Base-by-base conservation (phyloP, 192 early-diverging fungal species). In the Backusella tarrabulga region DNA sequence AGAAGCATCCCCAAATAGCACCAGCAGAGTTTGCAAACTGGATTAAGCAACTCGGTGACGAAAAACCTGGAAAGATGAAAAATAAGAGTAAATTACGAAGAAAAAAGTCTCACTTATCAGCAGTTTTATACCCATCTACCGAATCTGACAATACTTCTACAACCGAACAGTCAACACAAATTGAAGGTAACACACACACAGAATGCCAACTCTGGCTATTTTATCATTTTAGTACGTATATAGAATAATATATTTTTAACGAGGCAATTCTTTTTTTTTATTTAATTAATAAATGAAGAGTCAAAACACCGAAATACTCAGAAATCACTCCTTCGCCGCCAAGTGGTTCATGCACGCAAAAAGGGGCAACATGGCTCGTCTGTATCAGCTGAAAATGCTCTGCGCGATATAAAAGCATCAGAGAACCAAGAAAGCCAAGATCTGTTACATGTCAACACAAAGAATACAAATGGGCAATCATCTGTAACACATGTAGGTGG, bases 301-400 rank as follows among this genome's bases (percentile, higher is more conserved):
- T 63, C 56, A 63, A 63, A 63, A 63, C 56, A 63, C 56, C 56
- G 56, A 63, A 29, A 19, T 63, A 63, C 23, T 63, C 56, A 63
- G 56, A 63, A 63, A 63, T 63, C 56, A 29, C 56, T 63, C 56
- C 56, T 63, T 63, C 56, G 56, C 23, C 56, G 56, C 56, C 56
- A 63, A 63, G 56, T 63, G 12, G 56, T 29, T 63, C 23, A 63
- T 63, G 56, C 56, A 29, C 56, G 23, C 23, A 63, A 29, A 63
- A 23, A 63, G 21, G 56, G 56, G 21, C 21, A 26, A 9, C 56
- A 23, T 63, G 26, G 56, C 11, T 63, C 3, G 3, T 23, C 56
- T 26, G 56, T 63, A 29, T 63, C 23, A 63, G 7, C 56, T 63
- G 56, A 63, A 63, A 29, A 63, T 14, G 1, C 9, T 63, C 56